Percentiles rank a stretch among this genome's conserved stretches.
phyloP scores from a whole-genome alignment of 768 basidiomycete species.

The Kwoniella botswanensis region DNA sequence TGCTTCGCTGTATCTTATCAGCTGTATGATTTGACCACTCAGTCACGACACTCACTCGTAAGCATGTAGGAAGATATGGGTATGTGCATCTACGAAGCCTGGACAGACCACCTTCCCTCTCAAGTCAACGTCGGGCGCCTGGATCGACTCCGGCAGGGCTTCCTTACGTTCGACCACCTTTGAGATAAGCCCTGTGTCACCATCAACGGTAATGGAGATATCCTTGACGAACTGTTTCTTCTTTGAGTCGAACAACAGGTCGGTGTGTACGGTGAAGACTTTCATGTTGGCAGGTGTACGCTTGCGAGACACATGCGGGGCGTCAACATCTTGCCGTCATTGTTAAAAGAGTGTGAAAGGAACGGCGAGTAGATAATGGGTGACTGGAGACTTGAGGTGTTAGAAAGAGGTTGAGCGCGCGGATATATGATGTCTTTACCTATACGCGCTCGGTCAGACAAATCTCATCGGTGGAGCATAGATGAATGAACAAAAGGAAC shows the following conservation, averaged over 20 bases:
- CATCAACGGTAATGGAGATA: conserved; percentile 5
- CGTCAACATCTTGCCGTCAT: no score
- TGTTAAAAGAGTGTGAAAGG: no score
- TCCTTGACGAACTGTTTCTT: not conserved
- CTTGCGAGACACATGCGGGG: no score
- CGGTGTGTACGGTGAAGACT: conserved; percentile 7
- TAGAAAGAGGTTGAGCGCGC: no score
- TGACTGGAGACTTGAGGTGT: no score
- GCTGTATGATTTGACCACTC: not conserved
- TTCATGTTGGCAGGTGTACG: not conserved
- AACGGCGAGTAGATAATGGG: no score
- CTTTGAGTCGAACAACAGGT: conserved; percentile 14
- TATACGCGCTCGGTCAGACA: no score
- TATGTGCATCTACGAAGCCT: conserved; percentile 35
- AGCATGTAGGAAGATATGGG: conserved; percentile 35
- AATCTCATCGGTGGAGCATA: no score
- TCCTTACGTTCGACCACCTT: not conserved
- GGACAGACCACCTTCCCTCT: conserved; percentile 30
- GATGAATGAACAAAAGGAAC: no score
- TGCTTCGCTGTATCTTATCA: conserved; percentile 21
- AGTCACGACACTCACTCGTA: conserved; percentile 4
- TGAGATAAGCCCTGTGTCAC: conserved; percentile 23
- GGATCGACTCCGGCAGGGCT: not conserved
- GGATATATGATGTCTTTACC: no score
- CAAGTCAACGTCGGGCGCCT: conserved; percentile 25